A percentile compares a stretch with the other conserved stretches of the same genome.
Evolutionary conservation across 2,329 filamentous ascomycete genomes (phyloP).

Genomic region (Trichoderma breve): DNA sequence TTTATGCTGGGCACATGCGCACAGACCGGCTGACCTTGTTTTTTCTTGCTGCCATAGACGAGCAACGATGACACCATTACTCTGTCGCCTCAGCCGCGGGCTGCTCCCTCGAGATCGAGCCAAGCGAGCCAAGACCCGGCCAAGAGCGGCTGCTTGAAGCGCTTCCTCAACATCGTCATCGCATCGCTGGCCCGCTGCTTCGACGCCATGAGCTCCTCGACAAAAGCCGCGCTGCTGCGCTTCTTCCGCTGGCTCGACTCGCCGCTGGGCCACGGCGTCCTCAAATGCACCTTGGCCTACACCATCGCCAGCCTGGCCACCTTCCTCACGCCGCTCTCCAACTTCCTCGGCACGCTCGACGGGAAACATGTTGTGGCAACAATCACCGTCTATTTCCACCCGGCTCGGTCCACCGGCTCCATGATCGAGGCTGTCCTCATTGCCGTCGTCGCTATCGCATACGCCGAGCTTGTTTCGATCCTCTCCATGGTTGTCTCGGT

Average conservation of each 20-base stretch:
- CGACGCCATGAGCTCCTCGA: conserved; percentile 13
- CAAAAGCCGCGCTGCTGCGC: conserved; percentile 8
- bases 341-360: conserved; percentile 74
- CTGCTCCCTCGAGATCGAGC: background rate
- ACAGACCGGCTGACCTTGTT: conserved; percentile 14
- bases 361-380: conserved; percentile 89
- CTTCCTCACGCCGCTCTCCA: conserved; percentile 68
- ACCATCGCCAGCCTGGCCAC: conserved; percentile 78
- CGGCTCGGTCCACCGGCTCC: conserved; percentile 74
- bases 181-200: background rate
- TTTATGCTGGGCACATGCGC: conserved; percentile 2
- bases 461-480: conserved; percentile 63
- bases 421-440: conserved; percentile 81
- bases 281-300: conserved; percentile 87
- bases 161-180: background rate
- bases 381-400: conserved; percentile 88
- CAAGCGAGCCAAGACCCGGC: background rate
- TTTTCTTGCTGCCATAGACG: background rate
- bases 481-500: conserved; percentile 80
- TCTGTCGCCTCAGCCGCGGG: conserved; percentile 10
- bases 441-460: conserved; percentile 70
- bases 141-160: conserved; percentile 8
- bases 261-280: conserved; percentile 67
- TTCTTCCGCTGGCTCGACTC: conserved; percentile 56
- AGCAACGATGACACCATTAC: conserved; percentile 9